Evolutionary conservation across 176 grass and related monocot species (phyloP).

Genomic region (Cymbopogon citratus): DNA sequence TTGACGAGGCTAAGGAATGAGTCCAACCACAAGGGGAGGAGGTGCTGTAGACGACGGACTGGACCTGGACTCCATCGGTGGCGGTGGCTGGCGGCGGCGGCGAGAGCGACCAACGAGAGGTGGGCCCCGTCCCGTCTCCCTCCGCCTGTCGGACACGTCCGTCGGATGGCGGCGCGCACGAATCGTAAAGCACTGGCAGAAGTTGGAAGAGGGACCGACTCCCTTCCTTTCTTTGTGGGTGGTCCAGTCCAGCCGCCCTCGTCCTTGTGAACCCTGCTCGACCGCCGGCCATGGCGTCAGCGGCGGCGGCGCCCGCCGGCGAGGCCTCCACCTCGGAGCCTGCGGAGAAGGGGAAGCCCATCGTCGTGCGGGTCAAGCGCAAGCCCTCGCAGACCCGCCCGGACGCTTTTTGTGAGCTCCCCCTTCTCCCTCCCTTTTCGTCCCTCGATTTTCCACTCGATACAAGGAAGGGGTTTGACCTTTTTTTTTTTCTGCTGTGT

Average conservation of each 20-base stretch:
- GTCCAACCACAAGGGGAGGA: too few species aligned
- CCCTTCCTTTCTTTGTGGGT: neutral
- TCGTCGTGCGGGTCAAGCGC: slow-evolving; percentile 78
- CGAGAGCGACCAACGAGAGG: too few species aligned
- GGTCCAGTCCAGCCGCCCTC: neutral
- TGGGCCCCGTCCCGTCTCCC: too few species aligned
- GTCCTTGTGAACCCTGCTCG: neutral
- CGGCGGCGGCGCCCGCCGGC: neutral
- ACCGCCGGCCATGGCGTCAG: neutral
- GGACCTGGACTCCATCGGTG: too few species aligned
- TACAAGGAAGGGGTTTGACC: neutral
- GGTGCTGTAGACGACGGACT: too few species aligned
- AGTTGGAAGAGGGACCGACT: neutral
- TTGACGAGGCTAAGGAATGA: too few species aligned
- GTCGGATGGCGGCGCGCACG: neutral
- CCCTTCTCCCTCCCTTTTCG: neutral
- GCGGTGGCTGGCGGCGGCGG: too few species aligned
- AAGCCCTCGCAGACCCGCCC: slow-evolving; percentile 56
- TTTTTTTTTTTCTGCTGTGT: neutral
- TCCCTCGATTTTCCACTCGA: neutral
- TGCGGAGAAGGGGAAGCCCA: slow-evolving; percentile 35
- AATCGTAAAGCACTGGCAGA: neutral
- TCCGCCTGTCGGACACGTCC: too few species aligned
- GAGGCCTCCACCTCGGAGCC: slow-evolving; percentile 15
- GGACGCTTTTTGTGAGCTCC: slow-evolving; percentile 66